These are phyloP conservation scores for Lecanicillium sp. DNA, from an alignment of 2,329 filamentous ascomycete species.

Conservation along the genomic window DNA sequence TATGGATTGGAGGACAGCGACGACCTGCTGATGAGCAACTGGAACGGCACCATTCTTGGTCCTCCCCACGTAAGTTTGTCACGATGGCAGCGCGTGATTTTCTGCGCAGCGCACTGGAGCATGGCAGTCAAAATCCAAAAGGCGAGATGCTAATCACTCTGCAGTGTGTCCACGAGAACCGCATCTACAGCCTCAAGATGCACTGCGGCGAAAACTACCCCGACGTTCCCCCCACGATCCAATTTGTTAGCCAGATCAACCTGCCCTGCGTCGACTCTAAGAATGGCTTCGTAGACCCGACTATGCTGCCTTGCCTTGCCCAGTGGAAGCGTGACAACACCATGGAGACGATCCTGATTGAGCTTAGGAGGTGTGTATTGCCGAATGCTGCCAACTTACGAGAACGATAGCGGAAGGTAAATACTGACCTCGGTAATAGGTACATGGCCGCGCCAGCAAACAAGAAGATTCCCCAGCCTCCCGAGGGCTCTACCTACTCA, in stretches of 20 bases:
- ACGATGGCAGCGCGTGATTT: constrained; percentile 9
- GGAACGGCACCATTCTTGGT: constrained; percentile 96
- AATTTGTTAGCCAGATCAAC: constrained; percentile 93
- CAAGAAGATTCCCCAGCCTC: constrained; percentile 92
- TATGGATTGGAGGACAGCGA: constrained; percentile 93
- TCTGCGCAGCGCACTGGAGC: no score
- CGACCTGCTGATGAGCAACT: constrained; percentile 95
- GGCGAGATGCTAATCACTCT: constrained; percentile 3
- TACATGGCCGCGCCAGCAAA: constrained; percentile 89
- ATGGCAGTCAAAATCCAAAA: constrained; percentile 1
- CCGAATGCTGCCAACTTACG: background rate
- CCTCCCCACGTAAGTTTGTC: constrained; percentile 75
- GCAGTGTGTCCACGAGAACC: constrained; percentile 93
- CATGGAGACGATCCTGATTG: constrained; percentile 89
- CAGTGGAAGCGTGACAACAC: constrained; percentile 92
- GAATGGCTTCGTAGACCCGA: constrained; percentile 78
- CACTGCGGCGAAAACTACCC: constrained; percentile 89
- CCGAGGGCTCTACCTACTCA: constrained; percentile 63
- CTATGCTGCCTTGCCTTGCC: constrained; percentile 75
- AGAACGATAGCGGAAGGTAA: background rate
- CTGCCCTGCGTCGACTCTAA: constrained; percentile 84
- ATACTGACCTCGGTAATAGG: constrained; percentile 47
- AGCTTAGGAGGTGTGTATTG: constrained; percentile 63
- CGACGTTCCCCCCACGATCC: constrained; percentile 78
- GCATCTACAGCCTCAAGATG: constrained; percentile 97